phyloP scores from a whole-genome alignment of 2,329 filamentous ascomycete species.

The Verticillium tricorpus region DNA sequence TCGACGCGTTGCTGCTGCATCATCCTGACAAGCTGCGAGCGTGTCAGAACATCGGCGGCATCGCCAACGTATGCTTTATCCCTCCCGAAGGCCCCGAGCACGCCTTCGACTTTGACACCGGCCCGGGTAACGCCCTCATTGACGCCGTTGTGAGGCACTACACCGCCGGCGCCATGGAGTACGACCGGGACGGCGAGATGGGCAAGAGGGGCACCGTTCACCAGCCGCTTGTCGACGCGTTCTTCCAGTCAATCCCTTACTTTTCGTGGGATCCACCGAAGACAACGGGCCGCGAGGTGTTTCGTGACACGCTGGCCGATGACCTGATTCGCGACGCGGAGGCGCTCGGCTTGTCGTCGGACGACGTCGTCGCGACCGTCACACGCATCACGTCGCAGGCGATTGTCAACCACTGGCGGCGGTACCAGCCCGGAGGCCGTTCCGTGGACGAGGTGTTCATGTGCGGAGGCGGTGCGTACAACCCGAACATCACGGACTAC shows the following conservation, averaged over 20 bases:
- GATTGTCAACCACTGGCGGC: constrained; percentile 44
- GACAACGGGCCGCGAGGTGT: constrained; percentile 55
- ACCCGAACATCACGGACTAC: constrained; percentile 50
- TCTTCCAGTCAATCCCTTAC: constrained; percentile 42
- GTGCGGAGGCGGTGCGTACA: constrained; percentile 54
- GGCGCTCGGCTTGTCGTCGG: constrained; percentile 35
- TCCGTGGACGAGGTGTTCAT: constrained; percentile 51
- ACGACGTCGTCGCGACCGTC: constrained; percentile 53
- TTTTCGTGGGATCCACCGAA: constrained; percentile 47
- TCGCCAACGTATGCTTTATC: constrained; percentile 58
- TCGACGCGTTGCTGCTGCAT: constrained; percentile 51
- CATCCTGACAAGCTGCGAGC: constrained; percentile 52
- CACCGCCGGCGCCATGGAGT: constrained; percentile 42
- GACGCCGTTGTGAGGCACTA: constrained; percentile 52
- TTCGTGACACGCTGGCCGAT: constrained; percentile 51
- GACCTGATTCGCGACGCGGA: constrained; percentile 44
- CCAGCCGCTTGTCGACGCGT: constrained; percentile 46
- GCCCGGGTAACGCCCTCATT: constrained; percentile 52
- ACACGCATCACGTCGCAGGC: constrained; percentile 56
- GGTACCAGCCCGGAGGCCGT: constrained; percentile 39
- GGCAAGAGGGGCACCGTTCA: constrained; percentile 43
- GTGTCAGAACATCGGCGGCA: constrained; percentile 58
- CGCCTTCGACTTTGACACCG: constrained; percentile 49
- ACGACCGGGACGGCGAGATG: constrained; percentile 48
- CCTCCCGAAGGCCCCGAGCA: constrained; percentile 36